Evolutionary conservation across 345 rosid species (phyloP).

Genomic region (Barbarea vulgaris): DNA sequence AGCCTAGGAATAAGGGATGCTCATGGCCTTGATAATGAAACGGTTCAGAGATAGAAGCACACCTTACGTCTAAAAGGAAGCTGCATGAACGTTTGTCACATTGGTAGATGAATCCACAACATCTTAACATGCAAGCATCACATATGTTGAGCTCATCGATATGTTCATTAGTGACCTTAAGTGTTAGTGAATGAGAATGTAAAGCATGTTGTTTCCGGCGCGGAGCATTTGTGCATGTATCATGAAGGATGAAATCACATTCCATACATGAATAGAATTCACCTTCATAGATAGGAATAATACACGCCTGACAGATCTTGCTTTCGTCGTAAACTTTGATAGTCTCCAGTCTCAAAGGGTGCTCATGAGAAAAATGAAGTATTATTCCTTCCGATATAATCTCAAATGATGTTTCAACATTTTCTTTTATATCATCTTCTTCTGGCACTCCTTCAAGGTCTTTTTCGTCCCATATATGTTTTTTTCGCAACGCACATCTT

Average conservation of each 20-base stretch:
- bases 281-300: neutral
- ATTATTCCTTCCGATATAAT: neutral
- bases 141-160: neutral
- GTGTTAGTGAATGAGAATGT: neutral
- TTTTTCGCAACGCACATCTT: neutral
- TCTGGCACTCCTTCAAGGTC: neutral
- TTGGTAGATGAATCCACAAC: neutral
- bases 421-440: neutral
- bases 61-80: neutral
- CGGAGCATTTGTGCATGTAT: neutral
- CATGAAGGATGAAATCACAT: neutral
- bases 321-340: neutral
- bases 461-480: neutral
- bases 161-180: neutral
- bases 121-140: neutral
- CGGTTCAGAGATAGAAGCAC: neutral
- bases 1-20: neutral
- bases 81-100: neutral
- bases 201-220: neutral
- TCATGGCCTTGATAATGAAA: neutral
- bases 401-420: neutral
- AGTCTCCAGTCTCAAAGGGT: neutral
- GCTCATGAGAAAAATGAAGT: neutral
- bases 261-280: neutral
- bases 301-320: neutral